Evolutionary conservation across 768 basidiomycete genomes (phyloP).

Genomic region (Boletus rubroflammeus): DNA sequence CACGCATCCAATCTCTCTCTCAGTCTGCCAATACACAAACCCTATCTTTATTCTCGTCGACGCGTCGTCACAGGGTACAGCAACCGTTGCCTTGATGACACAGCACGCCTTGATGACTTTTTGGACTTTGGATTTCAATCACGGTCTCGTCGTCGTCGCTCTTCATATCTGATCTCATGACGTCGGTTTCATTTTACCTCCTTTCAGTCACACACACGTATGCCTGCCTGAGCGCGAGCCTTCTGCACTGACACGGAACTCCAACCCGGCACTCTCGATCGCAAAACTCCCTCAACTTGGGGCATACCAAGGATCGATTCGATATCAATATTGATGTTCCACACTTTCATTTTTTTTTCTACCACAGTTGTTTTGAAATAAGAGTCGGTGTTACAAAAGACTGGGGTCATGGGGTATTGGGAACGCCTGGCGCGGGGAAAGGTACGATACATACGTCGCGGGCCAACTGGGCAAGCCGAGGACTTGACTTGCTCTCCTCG

Average conservation of each 20-base stretch:
- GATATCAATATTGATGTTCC: background rate
- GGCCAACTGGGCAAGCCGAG: background rate
- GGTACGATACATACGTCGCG: background rate
- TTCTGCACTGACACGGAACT: background rate
- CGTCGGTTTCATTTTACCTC: background rate
- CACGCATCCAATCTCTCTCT: background rate
- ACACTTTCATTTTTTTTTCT: background rate
- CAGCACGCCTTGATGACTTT: background rate
- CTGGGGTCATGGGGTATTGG: background rate
- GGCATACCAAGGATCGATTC: too few species aligned
- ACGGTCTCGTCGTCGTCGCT: background rate
- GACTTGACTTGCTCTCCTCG: background rate
- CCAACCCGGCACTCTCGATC: background rate
- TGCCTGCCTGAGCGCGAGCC: background rate
- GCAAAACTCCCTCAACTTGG: constrained; percentile 14
- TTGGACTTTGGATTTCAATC: too few species aligned
- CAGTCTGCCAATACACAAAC: background rate
- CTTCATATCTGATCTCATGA: background rate
- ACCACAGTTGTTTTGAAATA: background rate
- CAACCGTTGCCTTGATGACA: constrained; percentile 7
- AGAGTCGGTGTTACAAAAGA: background rate
- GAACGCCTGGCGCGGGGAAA: background rate
- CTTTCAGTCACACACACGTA: background rate
- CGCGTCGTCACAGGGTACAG: background rate
- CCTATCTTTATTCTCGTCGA: background rate